A percentile compares a stretch with the other conserved stretches of the same genome.
Evolutionary conservation across 768 basidiomycete species (phyloP).

Genomic region (Lentinula aciculospora): DNA sequence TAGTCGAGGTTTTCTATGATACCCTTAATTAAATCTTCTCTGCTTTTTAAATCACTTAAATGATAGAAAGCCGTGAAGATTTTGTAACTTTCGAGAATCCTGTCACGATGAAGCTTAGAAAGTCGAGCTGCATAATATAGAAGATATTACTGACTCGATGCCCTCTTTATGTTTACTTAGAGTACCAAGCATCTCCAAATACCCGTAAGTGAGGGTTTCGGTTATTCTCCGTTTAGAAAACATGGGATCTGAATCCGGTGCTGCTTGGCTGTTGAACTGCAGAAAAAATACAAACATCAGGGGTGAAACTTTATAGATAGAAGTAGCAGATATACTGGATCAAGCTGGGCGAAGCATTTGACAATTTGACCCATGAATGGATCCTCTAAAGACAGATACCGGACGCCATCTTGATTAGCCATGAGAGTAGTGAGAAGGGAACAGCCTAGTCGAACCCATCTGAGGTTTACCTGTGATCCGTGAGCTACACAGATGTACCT

Average conservation of each 20-base stretch:
- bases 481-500: neutral
- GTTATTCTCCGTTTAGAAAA: slow-evolving; percentile 82
- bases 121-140: neutral
- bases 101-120: slow-evolving; percentile 21
- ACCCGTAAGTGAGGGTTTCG: slow-evolving; percentile 83
- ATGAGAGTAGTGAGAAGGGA: slow-evolving; percentile 78
- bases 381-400: slow-evolving; percentile 79
- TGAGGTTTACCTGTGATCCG: slow-evolving; percentile 54
- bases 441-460: slow-evolving; percentile 86
- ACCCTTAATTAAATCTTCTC: slow-evolving; percentile 88
- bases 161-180: slow-evolving; percentile 88
- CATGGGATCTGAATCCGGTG: slow-evolving; percentile 66
- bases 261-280: slow-evolving; percentile 60
- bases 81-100: slow-evolving; percentile 85
- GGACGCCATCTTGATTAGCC: slow-evolving; percentile 74
- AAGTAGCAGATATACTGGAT: slow-evolving; percentile 57
- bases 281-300: neutral
- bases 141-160: slow-evolving; percentile 60
- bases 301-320: neutral
- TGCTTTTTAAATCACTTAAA: slow-evolving; percentile 81
- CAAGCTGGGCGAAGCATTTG: slow-evolving; percentile 86
- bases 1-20: slow-evolving; percentile 94
- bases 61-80: slow-evolving; percentile 97
- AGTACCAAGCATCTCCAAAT: slow-evolving; percentile 92
- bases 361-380: slow-evolving; percentile 78